Evolutionary conservation across 768 basidiomycete genomes (phyloP).

Genomic region (Mycena polygramma): DNA sequence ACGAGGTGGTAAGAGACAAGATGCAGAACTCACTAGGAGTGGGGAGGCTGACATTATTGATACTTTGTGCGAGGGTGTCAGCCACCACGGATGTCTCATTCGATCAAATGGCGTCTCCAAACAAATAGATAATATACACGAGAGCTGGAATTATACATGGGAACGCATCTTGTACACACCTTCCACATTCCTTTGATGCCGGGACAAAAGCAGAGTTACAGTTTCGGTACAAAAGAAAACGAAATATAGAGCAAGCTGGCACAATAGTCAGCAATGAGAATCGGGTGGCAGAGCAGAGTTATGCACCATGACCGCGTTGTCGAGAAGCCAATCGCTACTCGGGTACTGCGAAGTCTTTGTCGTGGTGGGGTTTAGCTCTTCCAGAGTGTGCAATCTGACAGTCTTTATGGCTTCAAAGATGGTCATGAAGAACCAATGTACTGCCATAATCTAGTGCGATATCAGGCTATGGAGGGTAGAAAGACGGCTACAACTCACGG

Average conservation of each 20-base stretch:
- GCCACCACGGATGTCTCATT: slow-evolving; percentile 5
- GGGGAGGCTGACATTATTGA: slow-evolving; percentile 23
- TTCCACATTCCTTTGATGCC: slow-evolving; percentile 11
- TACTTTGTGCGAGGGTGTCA: slow-evolving; percentile 10
- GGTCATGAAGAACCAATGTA: slow-evolving; percentile 42
- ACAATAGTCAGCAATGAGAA: neutral
- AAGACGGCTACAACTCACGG: slow-evolving; percentile 35
- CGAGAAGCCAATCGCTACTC: slow-evolving; percentile 42
- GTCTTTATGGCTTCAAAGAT: slow-evolving; percentile 40
- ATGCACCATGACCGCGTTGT: slow-evolving; percentile 46
- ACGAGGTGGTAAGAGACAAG: slow-evolving; percentile 20
- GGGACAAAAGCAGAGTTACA: slow-evolving; percentile 22
- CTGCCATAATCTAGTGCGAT: slow-evolving; percentile 34
- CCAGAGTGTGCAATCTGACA: slow-evolving; percentile 36
- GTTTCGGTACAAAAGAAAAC: slow-evolving; percentile 33
- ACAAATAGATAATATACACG: slow-evolving; percentile 17
- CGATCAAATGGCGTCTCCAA: neutral
- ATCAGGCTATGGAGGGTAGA: slow-evolving; percentile 1
- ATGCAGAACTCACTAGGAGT: neutral
- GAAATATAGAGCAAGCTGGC: slow-evolving; percentile 34
- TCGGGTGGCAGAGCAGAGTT: neutral
- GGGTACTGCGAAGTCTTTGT: slow-evolving; percentile 41
- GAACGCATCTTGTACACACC: slow-evolving; percentile 20
- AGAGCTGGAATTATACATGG: slow-evolving; percentile 20
- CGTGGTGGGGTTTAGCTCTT: slow-evolving; percentile 38